A percentile compares a stretch with the other conserved stretches of the same genome.
These are phyloP conservation scores for Phylloporus scabripes DNA, from an alignment of 768 basidiomycete species.

Conservation along the genomic window DNA sequence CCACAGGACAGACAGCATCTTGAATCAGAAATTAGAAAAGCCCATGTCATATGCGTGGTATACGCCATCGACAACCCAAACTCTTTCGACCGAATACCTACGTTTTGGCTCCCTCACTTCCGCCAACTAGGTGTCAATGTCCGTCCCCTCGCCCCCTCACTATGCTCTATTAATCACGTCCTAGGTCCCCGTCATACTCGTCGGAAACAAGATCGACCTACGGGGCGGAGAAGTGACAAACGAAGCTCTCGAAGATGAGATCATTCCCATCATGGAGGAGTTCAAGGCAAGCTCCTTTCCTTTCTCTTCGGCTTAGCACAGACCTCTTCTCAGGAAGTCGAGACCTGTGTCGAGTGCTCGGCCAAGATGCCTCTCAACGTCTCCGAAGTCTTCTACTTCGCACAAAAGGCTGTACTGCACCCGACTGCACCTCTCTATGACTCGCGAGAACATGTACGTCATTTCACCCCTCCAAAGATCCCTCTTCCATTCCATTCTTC, in stretches of 20 bases:
- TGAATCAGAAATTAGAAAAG: constrained; percentile 92
- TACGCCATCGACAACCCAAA: constrained; percentile 96
- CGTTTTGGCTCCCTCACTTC: constrained; percentile 96
- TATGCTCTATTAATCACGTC: constrained; percentile 5
- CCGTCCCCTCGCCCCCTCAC: constrained; percentile 20
- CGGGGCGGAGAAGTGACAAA: constrained; percentile 92
- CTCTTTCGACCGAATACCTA: constrained; percentile 96
- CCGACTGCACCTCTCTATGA: constrained; percentile 97
- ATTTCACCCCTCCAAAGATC: constrained; percentile 1
- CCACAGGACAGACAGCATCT: constrained; percentile 84
- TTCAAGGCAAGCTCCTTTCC: constrained; percentile 68
- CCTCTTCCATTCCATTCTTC: constrained; percentile 13
- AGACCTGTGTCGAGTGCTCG: constrained; percentile 97
- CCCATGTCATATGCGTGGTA: constrained; percentile 97
- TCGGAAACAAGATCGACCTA: constrained; percentile 98
- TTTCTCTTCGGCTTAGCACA: neutral
- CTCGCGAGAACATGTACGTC: constrained; percentile 86
- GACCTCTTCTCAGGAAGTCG: constrained; percentile 70
- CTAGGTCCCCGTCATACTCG: constrained; percentile 92
- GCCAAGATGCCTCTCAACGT: constrained; percentile 87
- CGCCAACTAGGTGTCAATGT: constrained; percentile 95
- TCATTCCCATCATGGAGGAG: constrained; percentile 95
- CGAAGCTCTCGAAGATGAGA: constrained; percentile 90
- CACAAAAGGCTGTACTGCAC: constrained; percentile 95
- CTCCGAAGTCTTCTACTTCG: constrained; percentile 97